Evolutionary conservation across 2,329 filamentous ascomycete genomes (phyloP).

Genomic region (Neonectria punicea): DNA sequence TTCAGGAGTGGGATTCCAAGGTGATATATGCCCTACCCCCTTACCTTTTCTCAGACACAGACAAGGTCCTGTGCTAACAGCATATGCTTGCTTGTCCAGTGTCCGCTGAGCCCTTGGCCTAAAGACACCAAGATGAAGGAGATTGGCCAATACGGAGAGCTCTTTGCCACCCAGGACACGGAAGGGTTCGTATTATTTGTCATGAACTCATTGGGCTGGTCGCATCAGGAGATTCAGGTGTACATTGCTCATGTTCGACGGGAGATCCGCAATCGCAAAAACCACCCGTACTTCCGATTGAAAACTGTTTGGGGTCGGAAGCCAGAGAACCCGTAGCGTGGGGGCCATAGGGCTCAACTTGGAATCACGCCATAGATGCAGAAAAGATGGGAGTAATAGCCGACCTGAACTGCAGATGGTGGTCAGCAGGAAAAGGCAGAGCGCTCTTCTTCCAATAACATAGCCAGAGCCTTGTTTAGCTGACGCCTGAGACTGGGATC

Average conservation of each 20-base stretch:
- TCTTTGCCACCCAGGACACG: slow-evolving; percentile 23
- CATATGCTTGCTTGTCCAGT: slow-evolving; percentile 1
- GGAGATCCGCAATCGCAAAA: slow-evolving; percentile 38
- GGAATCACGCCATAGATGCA: no score
- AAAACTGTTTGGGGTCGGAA: slow-evolving; percentile 43
- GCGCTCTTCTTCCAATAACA: no score
- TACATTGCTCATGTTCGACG: slow-evolving; percentile 48
- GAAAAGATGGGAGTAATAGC: no score
- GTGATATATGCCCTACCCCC: not conserved
- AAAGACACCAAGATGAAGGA: slow-evolving; percentile 35
- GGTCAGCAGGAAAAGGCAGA: no score
- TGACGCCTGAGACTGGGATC: no score
- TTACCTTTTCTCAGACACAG: no score
- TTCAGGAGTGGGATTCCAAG: slow-evolving; percentile 37
- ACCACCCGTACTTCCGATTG: slow-evolving; percentile 41
- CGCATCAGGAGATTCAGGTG: slow-evolving; percentile 43
- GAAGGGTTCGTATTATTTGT: slow-evolving; percentile 21
- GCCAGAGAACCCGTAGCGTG: slow-evolving; percentile 15
- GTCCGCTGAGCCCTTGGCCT: slow-evolving; percentile 31
- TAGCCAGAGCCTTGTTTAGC: no score
- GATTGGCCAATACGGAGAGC: slow-evolving; percentile 37
- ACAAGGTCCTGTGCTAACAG: no score
- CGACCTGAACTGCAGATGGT: no score
- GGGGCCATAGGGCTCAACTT: no score
- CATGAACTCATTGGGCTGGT: slow-evolving; percentile 44